Evolutionary conservation across 345 rosid species (phyloP).

Genomic region (Cochlearia excelsa): DNA sequence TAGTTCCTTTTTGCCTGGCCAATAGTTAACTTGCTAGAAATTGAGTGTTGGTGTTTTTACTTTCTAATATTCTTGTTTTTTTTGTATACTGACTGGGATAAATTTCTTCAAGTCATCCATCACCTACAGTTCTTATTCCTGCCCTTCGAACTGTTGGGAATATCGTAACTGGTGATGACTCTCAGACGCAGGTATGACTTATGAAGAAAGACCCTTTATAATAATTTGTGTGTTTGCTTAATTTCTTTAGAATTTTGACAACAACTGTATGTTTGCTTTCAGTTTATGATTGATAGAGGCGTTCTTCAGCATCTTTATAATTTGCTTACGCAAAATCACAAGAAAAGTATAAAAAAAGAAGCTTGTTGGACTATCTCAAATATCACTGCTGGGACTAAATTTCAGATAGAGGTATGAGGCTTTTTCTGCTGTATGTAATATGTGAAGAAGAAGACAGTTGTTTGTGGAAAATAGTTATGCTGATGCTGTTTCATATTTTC

Average conservation of each 20-base stretch:
- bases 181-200: slow-evolving; percentile 73
- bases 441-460: slow-evolving; percentile 3
- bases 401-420: slow-evolving; percentile 69
- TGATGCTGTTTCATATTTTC: slow-evolving; percentile 10
- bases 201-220: slow-evolving; percentile 2
- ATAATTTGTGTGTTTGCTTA: slow-evolving; percentile 9
- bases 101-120: slow-evolving; percentile 58
- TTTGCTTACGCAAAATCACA: slow-evolving; percentile 69
- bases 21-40: slow-evolving; percentile 8
- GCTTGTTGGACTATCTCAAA: slow-evolving; percentile 95
- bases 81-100: slow-evolving; percentile 25
- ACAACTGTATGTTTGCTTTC: slow-evolving; percentile 25
- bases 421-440: slow-evolving; percentile 11
- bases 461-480: slow-evolving; percentile 21
- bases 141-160: slow-evolving; percentile 83
- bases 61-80: background rate
- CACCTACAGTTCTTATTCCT: slow-evolving; percentile 77
- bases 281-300: slow-evolving; percentile 72
- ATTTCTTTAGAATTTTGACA: slow-evolving; percentile 7
- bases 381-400: slow-evolving; percentile 75
- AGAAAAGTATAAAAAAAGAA: slow-evolving; percentile 84
- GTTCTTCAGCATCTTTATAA: slow-evolving; percentile 67
- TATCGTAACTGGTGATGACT: slow-evolving; percentile 81
- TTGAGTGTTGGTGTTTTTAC: slow-evolving; percentile 6
- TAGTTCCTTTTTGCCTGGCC: slow-evolving; percentile 33